Evolutionary conservation across 805 yeast species (phyloP), one percentile per base, ranked within the genome.

Genomic region (Cyberlindnera euphorbiiphila): DNA sequence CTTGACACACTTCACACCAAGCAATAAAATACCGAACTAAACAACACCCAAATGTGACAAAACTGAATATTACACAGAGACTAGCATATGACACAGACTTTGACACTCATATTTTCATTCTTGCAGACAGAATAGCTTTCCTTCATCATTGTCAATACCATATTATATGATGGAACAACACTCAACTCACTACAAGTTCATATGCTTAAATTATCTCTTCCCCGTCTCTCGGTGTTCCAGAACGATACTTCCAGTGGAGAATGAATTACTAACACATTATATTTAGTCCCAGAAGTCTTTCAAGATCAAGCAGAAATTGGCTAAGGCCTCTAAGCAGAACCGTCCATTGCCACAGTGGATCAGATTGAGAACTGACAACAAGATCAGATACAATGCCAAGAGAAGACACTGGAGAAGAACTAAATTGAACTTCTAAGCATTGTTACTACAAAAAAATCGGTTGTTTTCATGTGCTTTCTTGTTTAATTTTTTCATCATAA

Each of bases 361-460:
- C 85, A 87, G 98, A 78, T 80, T 89, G 74, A 91, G 88, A 85
- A 87, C 98, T 70, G 81, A 76, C 74, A 91, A 87, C 95, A 89
- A 81, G 65, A 84, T 93, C 79, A 87, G 95, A 81, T 87, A 87
- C 85, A 91, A 91, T 78, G 94, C 96, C 69, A 93, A 93, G 88
- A 88, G 98, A 86, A 85, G 98, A 82, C 95, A 93, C 93, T 91
- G 98, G 98, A 91, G 96, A 85, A 86, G 98, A 85, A 91, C 97
- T 66, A 91, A 91, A 95, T 81, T 91, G 76, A 78, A 81, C 81
- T 72, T 91, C 81, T 91, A 89, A 85, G 68, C 43, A 32, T 30
- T n/a, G 18, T 35, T 36, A 23, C 25, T n/a, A n/a, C n/a, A n/a
- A n/a, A n/a, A n/a, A n/a, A n/a, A n/a, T n/a, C 33, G 23, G 33